A percentile compares a stretch with the other conserved stretches of the same genome.
These are phyloP conservation scores for Thuidium tamariscinum DNA, from an alignment of 225 moss, liverwort and hornwort genomes.

Conservation along the genomic window DNA sequence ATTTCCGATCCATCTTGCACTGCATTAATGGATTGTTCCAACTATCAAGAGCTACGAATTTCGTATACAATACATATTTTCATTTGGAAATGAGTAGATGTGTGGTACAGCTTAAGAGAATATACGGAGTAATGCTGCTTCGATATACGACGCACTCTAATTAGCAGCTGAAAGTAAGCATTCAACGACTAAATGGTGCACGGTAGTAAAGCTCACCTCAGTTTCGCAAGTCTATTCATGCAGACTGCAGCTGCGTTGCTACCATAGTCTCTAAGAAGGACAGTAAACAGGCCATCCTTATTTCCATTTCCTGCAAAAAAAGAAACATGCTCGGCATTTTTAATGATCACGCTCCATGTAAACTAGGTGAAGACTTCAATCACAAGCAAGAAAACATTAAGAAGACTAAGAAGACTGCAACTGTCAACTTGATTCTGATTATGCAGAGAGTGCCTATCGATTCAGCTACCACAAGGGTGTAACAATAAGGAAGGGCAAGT, in stretches of 20 bases:
- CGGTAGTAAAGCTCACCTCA: slow-evolving; percentile 44
- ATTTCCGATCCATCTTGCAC: slow-evolving; percentile 93
- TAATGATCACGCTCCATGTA: not conserved
- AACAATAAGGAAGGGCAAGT: not conserved
- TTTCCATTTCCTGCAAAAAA: slow-evolving; percentile 76
- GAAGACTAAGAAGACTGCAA: not conserved
- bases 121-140: not conserved
- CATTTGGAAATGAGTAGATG: not conserved
- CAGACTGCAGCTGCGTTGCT: slow-evolving; percentile 89
- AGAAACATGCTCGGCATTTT: not conserved
- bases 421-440: not conserved
- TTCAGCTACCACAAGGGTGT: not conserved
- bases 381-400: not conserved
- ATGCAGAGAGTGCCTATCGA: not conserved
- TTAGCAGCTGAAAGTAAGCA: not conserved
- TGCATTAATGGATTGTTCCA: not conserved
- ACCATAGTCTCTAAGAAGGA: slow-evolving; percentile 85
- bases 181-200: not conserved
- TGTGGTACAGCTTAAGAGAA: not conserved
- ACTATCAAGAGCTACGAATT: not conserved
- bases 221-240: slow-evolving; percentile 99
- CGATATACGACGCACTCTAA: not conserved
- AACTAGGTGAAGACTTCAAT: not conserved
- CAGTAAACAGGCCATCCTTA: slow-evolving; percentile 88
- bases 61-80: not conserved